Conservation (phyloP, 1,284 basidiomycete genomes). For the Flammula alnicola region DNA sequence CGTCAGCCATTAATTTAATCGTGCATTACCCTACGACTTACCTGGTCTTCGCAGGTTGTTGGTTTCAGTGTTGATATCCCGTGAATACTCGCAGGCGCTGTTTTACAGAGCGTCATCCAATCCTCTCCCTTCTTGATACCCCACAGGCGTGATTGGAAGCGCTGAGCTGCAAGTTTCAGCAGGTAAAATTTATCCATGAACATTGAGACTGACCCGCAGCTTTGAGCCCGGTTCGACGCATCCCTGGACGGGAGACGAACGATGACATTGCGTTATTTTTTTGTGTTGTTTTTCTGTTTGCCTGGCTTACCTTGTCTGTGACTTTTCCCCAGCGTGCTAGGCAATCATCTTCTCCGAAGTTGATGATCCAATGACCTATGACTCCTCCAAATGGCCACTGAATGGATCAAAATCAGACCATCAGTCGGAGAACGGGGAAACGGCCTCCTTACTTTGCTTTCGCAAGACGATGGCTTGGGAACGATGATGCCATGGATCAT, state of each 20-base stretch:
- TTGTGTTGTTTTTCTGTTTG: not conserved
- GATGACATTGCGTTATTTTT: no score
- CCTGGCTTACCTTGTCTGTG: conserved; percentile 28
- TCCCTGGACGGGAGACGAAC: conserved; percentile 30
- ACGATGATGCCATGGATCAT: conserved; percentile 29
- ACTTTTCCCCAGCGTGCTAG: conserved; percentile 32
- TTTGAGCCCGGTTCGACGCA: conserved; percentile 26
- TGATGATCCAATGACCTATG: conserved; percentile 33
- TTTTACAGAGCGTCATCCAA: conserved; percentile 30
- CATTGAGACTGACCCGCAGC: conserved; percentile 23
- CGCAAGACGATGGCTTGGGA: conserved; percentile 29
- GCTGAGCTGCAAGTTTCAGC: conserved; percentile 21
- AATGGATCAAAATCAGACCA: not conserved
- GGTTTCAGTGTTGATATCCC: conserved; percentile 27
- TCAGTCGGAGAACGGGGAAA: not conserved
- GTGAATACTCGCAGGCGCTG: conserved; percentile 30
- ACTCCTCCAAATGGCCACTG: conserved; percentile 34
- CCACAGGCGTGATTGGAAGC: conserved; percentile 31
- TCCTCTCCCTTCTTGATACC: conserved; percentile 31
- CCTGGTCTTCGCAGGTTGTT: conserved; percentile 31
- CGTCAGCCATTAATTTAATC: conserved; percentile 1
- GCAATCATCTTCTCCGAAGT: conserved; percentile 30
- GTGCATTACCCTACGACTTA: conserved; percentile 15
- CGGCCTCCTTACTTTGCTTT: conserved; percentile 27
- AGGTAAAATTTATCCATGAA: not conserved